A percentile compares a stretch with the other conserved stretches of the same genome.
These are phyloP conservation scores for Haplographium delicatum DNA, from an alignment of 495 filamentous ascomycete genomes.

Conservation along the genomic window DNA sequence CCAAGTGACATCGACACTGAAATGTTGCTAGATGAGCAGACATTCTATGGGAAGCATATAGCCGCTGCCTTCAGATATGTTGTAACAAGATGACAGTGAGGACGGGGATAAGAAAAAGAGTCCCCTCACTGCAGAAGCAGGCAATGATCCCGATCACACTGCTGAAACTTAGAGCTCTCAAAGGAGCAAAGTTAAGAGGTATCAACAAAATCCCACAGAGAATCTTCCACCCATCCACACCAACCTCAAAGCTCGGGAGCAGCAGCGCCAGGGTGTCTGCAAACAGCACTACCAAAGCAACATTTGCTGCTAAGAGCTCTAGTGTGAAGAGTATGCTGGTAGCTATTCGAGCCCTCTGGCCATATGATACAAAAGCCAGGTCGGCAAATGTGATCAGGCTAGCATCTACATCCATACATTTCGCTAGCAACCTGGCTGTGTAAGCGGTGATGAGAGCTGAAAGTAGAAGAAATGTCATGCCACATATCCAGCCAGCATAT, in stretches of 20 bases:
- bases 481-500: conserved; percentile 87
- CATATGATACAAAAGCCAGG: conserved; percentile 87
- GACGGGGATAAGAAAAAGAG: neutral
- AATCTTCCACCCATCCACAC: conserved; percentile 75
- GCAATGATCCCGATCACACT: conserved; percentile 87
- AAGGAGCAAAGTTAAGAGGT: conserved; percentile 79
- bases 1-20: too few species aligned
- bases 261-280: conserved; percentile 81
- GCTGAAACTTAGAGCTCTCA: conserved; percentile 81
- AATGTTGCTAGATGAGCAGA: too few species aligned
- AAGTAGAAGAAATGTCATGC: conserved; percentile 67
- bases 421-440: conserved; percentile 80
- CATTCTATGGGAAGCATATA: too few species aligned
- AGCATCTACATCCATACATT: conserved; percentile 79
- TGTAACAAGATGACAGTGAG: too few species aligned
- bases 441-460: conserved; percentile 74
- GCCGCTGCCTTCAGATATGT: too few species aligned
- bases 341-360: conserved; percentile 69
- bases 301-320: conserved; percentile 82
- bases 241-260: conserved; percentile 57
- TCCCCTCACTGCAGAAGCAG: conserved; percentile 58
- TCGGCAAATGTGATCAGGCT: conserved; percentile 84
- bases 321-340: conserved; percentile 83
- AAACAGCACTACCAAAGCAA: conserved; percentile 89
- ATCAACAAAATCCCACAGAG: conserved; percentile 75